Evolutionary conservation across 305 asterid genomes (phyloP).

Genomic region (Fraxinus latifolia): DNA sequence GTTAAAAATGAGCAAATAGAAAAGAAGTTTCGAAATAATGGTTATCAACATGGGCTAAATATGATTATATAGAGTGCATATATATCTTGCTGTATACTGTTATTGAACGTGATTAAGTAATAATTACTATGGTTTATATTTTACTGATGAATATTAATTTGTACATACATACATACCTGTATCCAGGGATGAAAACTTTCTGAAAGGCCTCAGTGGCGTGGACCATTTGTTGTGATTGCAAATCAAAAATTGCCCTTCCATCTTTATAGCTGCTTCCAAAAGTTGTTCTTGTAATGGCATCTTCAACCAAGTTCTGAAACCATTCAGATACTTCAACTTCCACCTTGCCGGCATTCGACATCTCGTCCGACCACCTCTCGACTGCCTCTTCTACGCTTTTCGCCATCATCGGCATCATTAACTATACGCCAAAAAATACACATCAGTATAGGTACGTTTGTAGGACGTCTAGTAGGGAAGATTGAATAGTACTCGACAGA

Average conservation of each 20-base stretch:
- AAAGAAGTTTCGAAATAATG: no score
- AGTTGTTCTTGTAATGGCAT: slow-evolving; percentile 65
- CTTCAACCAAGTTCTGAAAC: slow-evolving; percentile 70
- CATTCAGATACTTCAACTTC: slow-evolving; percentile 70
- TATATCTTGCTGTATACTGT: neutral
- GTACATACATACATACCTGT: slow-evolving; percentile 35
- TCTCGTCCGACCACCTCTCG: slow-evolving; percentile 53
- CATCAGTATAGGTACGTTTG: neutral
- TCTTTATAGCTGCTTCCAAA: slow-evolving; percentile 80
- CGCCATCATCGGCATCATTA: slow-evolving; percentile 80
- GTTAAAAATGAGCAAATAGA: no score
- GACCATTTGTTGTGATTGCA: slow-evolving; percentile 61
- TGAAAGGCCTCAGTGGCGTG: slow-evolving; percentile 87
- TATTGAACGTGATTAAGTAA: neutral
- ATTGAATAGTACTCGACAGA: neutral
- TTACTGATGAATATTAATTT: neutral
- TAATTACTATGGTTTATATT: neutral
- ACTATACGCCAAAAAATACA: slow-evolving; percentile 27
- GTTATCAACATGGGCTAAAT: no score
- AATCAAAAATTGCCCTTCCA: slow-evolving; percentile 49
- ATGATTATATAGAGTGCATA: neutral
- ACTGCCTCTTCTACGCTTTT: slow-evolving; percentile 60
- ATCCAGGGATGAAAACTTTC: slow-evolving; percentile 78
- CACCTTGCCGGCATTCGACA: slow-evolving; percentile 45
- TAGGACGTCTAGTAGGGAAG: neutral